Evolutionary conservation across 73 alveolate species (phyloP), one percentile per base, ranked within the genome.

Genomic region (Paramecium primaurelia): DNA sequence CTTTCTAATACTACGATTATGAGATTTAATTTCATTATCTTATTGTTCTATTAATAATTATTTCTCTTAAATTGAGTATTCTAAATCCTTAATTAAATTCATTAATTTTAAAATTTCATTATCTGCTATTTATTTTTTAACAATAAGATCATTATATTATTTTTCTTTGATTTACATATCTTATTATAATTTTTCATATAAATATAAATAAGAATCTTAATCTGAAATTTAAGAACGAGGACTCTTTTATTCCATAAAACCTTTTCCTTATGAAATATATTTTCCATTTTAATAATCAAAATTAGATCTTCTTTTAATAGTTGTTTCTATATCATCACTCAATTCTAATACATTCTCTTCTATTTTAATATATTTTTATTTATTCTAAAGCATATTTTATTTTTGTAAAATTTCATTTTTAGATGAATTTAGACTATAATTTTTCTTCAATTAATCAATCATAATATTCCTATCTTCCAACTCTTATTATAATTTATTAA

Each of bases 221-320:
- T 64, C 84, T 25, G 84, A 64, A 64, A 64, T 34, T 64, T 64
- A 64, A 64, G 84, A 64, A 32, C 47, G 42, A 28, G 84, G 84
- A 64, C 84, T 64, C 47, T 34, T 64, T 28, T 28, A 34, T 32
- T 64, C 47, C n/a, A 14, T 64, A 32, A 64, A 32, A 1, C 54
- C 28, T 28, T 34, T 28, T 10, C 36, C 84, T 32, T 2, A 12
- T 3, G 42, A 3, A 14, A 34, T 10, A 32, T 25, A 64, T 64
- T 28, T 64, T 28, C 40, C 77, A 59, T 36, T 26, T 59, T 59
- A 30, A 20, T n/a, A 59, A 8, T 59, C 77, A 20, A 26, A 59
- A 26, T 59, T 22, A 2, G 77, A 59, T 59, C 40, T 59, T 30
- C 84, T 64, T 12, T 64, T 64, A 32, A 64, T 20, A 32, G 84